Evolutionary conservation across 2,329 filamentous ascomycete species (phyloP).

Genomic region (Neofusicoccum ribis): DNA sequence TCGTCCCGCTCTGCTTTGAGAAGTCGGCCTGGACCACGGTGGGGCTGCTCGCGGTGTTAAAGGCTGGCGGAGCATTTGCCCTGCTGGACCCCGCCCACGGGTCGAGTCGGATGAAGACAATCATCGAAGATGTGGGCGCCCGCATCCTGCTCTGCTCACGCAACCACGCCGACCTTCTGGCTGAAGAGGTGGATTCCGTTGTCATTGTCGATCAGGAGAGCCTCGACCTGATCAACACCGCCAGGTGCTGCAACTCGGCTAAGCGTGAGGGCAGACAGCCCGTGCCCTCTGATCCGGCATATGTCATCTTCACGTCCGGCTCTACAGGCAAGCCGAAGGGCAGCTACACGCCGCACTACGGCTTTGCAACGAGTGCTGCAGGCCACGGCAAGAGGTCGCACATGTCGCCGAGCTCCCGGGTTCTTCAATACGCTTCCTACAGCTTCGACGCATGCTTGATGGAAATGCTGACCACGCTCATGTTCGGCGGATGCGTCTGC

Average conservation of each 20-base stretch:
- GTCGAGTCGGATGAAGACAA: conserved; percentile 43
- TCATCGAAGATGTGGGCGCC: conserved; percentile 24
- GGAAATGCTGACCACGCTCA: conserved; percentile 36
- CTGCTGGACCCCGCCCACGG: neutral
- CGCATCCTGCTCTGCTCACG: conserved; percentile 34
- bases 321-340: conserved; percentile 99
- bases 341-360: conserved; percentile 40
- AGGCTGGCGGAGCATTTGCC: conserved; percentile 28
- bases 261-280: conserved; percentile 27
- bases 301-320: conserved; percentile 89
- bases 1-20: conserved; percentile 41
- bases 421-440: conserved; percentile 29
- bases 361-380: conserved; percentile 60
- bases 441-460: conserved; percentile 34
- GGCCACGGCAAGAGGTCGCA: conserved; percentile 10
- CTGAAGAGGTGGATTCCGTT: conserved; percentile 49
- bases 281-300: conserved; percentile 20
- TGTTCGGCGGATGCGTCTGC: conserved; percentile 42
- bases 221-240: conserved; percentile 45
- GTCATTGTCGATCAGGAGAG: conserved; percentile 50
- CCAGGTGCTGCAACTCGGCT: conserved; percentile 41
- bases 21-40: conserved; percentile 39
- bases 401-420: conserved; percentile 30
- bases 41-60: conserved; percentile 40
- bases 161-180: conserved; percentile 47